Base-by-base conservation (phyloP, 352 stramenopile species). In the Plasmopara halstedii region DNA sequence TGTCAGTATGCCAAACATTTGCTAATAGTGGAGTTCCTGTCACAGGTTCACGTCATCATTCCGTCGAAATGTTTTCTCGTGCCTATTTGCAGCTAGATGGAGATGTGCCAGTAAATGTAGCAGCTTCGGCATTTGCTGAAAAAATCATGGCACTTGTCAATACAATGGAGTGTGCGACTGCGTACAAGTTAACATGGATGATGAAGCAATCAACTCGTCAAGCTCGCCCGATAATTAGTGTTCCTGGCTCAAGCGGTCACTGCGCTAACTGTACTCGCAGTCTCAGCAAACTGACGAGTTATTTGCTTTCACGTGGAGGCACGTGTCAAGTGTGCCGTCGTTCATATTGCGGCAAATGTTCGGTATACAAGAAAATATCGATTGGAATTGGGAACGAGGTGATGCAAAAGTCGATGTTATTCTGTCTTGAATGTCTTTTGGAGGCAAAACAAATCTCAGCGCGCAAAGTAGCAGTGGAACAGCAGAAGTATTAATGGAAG, bases 151-250 rank as follows among this genome's bases (percentile, higher is more conserved):
- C 50, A 6, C 51, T 73, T 20, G 53, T 57, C 2, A 46, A 54
- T 25, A 61, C 61, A 17, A 65, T 65, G 55, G 66, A 73, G 25
- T 73, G 62, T 27, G 58, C 62, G 11, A 66, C 54, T 18, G 47
- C 59, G 1, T 65, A 73, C 43, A 76, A 76, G 22, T 49, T 72
- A 25, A 72, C 59, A 50, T 70, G 66, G 66, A 55, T 68, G 34
- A 57, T 66, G 55, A 52, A 39, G 49, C 64, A 70, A 38, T 35
- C 42, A 13, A 42, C 50, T 37, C 54, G 45, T 8, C 47, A 58
- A 35, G 25, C 49, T 19, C 56, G 47, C 3, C 42, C 39, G 4
- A 40, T 31, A n/a, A 56, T 39, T 10, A 50, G 46, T 17, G 34
- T 62, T 6, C 37, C 65, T 7, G 50, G 50, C 19, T 50, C 34